A percentile compares a stretch with the other conserved stretches of the same genome.
These are phyloP conservation scores for Candida sakaeoensis DNA, from an alignment of 805 yeast genomes.

Conservation along the genomic window DNA sequence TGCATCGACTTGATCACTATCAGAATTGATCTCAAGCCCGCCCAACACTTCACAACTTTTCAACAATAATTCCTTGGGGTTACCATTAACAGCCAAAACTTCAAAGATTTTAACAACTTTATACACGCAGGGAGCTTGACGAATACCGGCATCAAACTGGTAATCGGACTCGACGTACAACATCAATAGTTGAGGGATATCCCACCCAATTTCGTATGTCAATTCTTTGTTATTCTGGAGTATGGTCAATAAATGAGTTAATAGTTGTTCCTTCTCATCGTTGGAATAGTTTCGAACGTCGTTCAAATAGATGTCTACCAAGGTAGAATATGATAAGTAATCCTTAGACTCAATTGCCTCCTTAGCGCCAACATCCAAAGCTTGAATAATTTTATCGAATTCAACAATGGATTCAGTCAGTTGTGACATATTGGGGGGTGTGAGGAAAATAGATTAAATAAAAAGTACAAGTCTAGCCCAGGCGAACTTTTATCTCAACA, in stretches of 20 bases:
- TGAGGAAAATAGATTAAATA: conserved; percentile 1
- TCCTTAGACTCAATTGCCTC: conserved; percentile 50
- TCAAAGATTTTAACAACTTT: conserved; percentile 51
- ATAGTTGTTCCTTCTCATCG: conserved; percentile 48
- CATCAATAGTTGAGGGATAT: conserved; percentile 68
- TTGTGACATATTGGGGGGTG: conserved; percentile 14
- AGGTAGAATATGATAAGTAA: conserved; percentile 67
- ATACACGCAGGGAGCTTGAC: conserved; percentile 38
- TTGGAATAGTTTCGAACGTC: conserved; percentile 44
- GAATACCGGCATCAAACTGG: conserved; percentile 22
- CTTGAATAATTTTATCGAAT: conserved; percentile 24
- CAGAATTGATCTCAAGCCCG: conserved; percentile 25
- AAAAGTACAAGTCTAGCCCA: neutral
- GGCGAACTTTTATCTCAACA: no score
- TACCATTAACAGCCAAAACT: conserved; percentile 63
- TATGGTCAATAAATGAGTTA: conserved; percentile 43
- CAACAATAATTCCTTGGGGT: conserved; percentile 75
- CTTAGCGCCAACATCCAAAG: conserved; percentile 26
- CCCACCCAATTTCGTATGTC: conserved; percentile 82
- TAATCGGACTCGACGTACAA: conserved; percentile 45
- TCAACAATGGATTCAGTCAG: conserved; percentile 19
- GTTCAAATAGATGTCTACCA: conserved; percentile 56
- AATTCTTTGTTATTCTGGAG: conserved; percentile 46
- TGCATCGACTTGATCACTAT: conserved; percentile 10
- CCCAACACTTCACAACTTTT: conserved; percentile 64